A percentile compares a stretch with the other conserved stretches of the same genome.
Conservation (phyloP, 169 alveolate genomes). For the Babesia ovata region DNA sequence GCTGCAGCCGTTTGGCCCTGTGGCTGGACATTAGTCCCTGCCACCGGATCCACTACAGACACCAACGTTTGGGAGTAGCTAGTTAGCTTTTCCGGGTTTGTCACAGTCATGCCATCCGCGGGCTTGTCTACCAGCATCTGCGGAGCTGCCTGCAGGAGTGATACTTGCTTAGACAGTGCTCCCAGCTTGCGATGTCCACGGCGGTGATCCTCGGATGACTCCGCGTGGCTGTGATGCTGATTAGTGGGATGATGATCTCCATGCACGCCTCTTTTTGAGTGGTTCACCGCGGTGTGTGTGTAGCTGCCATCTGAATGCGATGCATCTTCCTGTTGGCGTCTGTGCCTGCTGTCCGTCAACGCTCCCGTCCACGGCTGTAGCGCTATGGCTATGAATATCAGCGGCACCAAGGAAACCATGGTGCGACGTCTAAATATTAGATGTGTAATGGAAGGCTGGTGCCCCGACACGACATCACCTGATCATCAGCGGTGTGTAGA, state of each 20-base stretch:
- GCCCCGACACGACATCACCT: conserved; percentile 44
- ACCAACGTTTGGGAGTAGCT: no score
- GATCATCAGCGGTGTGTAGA: conserved; percentile 10
- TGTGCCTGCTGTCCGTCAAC: not conserved
- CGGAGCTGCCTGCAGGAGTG: conserved; percentile 10
- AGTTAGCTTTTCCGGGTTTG: no score
- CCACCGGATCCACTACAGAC: no score
- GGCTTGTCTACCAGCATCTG: no score
- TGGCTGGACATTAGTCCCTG: no score
- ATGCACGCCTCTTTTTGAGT: not conserved
- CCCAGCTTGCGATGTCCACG: conserved; percentile 8
- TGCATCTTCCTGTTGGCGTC: not conserved
- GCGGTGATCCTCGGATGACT: not conserved
- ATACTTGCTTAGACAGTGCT: not conserved
- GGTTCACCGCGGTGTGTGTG: conserved; percentile 7
- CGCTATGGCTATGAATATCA: not conserved
- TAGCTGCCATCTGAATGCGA: conserved; percentile 3
- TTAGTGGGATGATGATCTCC: not conserved
- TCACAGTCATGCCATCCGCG: no score
- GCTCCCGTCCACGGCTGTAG: not conserved
- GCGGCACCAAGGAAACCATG: conserved; percentile 3
- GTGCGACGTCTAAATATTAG: not conserved
- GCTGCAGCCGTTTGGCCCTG: not conserved
- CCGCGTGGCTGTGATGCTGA: not conserved
- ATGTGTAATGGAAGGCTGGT: conserved; percentile 19